phyloP scores from a whole-genome alignment of 257 asterid species.

The Penstemon newberryi region DNA sequence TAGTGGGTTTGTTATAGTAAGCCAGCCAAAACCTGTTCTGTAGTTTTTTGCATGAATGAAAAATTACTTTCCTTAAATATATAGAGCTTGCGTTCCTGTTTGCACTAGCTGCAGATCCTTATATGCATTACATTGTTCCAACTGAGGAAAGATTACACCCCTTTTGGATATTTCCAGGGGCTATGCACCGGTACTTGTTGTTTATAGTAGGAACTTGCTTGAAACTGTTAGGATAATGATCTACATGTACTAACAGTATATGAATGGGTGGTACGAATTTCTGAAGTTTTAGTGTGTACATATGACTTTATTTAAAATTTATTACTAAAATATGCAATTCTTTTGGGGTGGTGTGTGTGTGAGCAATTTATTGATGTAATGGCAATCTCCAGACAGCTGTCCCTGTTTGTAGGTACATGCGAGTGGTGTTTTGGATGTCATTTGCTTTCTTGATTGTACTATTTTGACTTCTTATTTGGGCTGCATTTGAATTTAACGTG shows the following conservation, averaged over 20 bases:
- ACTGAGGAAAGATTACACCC: not conserved
- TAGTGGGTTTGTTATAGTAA: not conserved
- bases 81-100: not conserved
- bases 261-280: no score
- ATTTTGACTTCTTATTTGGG: not conserved
- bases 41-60: not conserved
- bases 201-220: not conserved
- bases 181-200: not conserved
- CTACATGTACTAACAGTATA: no score
- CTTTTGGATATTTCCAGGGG: not conserved
- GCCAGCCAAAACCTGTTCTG: not conserved
- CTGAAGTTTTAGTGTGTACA: not conserved
- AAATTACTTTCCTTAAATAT: not conserved
- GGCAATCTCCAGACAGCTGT: not conserved
- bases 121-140: not conserved
- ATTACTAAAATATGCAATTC: not conserved
- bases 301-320: not conserved
- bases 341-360: not conserved
- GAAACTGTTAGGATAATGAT: not conserved
- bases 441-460: not conserved
- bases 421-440: not conserved
- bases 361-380: not conserved
- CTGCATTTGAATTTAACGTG: conserved; percentile 16
- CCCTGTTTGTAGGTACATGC: not conserved
- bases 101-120: not conserved